These are phyloP conservation scores for Penicillium samsonianum DNA, from an alignment of 495 filamentous ascomycete species.

Conservation along the genomic window DNA sequence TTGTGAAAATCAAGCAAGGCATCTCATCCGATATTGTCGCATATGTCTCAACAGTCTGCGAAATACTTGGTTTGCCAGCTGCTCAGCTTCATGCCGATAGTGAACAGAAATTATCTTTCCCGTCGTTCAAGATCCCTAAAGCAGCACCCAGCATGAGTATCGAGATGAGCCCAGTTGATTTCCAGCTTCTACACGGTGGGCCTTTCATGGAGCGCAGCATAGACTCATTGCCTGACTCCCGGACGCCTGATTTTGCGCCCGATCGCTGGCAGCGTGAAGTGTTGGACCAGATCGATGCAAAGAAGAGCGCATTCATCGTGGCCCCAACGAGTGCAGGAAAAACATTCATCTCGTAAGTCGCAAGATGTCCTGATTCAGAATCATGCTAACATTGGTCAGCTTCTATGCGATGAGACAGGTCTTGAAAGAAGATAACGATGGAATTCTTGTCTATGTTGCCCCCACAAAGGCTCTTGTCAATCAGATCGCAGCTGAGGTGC, in stretches of 20 bases:
- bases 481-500: slow-evolving; percentile 76
- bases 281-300: slow-evolving; percentile 68
- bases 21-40: slow-evolving; percentile 28
- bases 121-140: slow-evolving; percentile 25
- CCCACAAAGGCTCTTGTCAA: slow-evolving; percentile 83
- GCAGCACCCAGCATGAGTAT: slow-evolving; percentile 20
- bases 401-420: slow-evolving; percentile 83
- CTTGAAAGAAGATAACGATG: slow-evolving; percentile 63
- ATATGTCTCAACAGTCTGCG: slow-evolving; percentile 29
- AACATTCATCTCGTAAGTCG: slow-evolving; percentile 54
- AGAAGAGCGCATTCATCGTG: slow-evolving; percentile 70
- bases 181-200: slow-evolving; percentile 67
- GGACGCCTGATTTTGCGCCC: slow-evolving; percentile 66
- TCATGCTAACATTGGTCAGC: slow-evolving; percentile 15
- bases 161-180: slow-evolving; percentile 43
- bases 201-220: slow-evolving; percentile 74
- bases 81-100: slow-evolving; percentile 10
- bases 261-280: slow-evolving; percentile 77
- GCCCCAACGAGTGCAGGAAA: slow-evolving; percentile 74
- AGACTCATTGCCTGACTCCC: slow-evolving; percentile 63
- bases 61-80: slow-evolving; percentile 25
- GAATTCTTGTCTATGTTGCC: slow-evolving; percentile 74
- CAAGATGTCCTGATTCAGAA: neutral
- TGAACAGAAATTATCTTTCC: slow-evolving; percentile 36
- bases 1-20: slow-evolving; percentile 22